Evolutionary conservation across 768 basidiomycete genomes (phyloP).

Genomic region (Termitomyces sp.): DNA sequence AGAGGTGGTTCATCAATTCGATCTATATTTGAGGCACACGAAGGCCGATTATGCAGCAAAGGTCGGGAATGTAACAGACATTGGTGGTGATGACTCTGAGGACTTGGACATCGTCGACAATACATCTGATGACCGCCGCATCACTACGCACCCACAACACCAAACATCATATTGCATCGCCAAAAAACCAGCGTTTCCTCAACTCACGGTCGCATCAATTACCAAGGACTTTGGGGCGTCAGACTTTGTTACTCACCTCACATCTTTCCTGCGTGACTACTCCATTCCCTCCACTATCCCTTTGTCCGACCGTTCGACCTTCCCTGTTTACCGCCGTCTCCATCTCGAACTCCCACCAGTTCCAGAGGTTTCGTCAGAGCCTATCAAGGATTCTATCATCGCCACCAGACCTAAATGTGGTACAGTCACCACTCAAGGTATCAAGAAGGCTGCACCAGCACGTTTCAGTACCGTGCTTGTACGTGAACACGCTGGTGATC

Average conservation of each 20-base stretch:
- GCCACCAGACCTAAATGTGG: slow-evolving; percentile 6
- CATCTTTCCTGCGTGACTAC: slow-evolving; percentile 4
- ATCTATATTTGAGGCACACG: no score
- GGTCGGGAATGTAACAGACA: no score
- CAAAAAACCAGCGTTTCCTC: slow-evolving; percentile 7
- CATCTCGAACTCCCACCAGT: slow-evolving; percentile 14
- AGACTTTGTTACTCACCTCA: slow-evolving; percentile 12
- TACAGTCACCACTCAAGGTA: slow-evolving; percentile 7
- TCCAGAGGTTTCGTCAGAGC: slow-evolving; percentile 6
- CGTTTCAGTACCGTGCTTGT: slow-evolving; percentile 22
- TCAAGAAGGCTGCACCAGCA: slow-evolving; percentile 12
- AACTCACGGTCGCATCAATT: slow-evolving; percentile 5
- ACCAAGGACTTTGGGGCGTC: slow-evolving; percentile 6
- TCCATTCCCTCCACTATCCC: no score
- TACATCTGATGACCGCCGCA: no score
- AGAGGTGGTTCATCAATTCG: no score
- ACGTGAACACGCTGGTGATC: neutral
- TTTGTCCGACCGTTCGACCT: slow-evolving; percentile 1
- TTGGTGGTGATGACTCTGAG: no score
- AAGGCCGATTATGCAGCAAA: no score
- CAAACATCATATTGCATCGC: neutral
- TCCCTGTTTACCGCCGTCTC: slow-evolving; percentile 18
- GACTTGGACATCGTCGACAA: no score
- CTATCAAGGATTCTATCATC: slow-evolving; percentile 11
- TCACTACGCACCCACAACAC: no score